Evolutionary conservation across 768 basidiomycete species (phyloP), one percentile per base, ranked within the genome.

Genomic region (Mrakia gelida): DNA sequence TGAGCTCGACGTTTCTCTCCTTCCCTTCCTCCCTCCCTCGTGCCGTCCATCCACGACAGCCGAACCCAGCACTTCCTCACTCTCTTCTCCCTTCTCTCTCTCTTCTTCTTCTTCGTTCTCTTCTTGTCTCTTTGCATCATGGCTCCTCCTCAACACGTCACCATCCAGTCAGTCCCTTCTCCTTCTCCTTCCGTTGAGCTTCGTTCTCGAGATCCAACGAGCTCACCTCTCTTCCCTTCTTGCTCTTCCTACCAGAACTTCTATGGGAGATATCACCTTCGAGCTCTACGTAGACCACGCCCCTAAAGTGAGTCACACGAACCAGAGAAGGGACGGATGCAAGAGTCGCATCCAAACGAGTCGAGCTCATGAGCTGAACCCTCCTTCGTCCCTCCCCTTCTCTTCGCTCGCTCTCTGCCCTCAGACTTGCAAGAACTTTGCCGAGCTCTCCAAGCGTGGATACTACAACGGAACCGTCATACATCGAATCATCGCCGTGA

Each of bases 281-380:
- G 95, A 98, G 85, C 87, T 98, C 32, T 98, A 98, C 86, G 94
- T 91, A 90, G 86, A 92, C 56, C 94, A 97, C 84, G 93, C 95
- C 1, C 95, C 94, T 83, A 88, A 87, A 85, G 88, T 88, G 77
- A 75, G 85, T 81, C 49, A 63, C 49, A 63, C 10, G 18, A n/a
- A 21, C 15, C 26, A n/a, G 43, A 1, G n/a, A 28, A 16, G n/a
- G 61, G 11, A 30, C 71, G 30, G 6, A 10, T 34, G 28, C 23
- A 16, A 23, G 28, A 38, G 38, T 8, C 38, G 38, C 13, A 28
- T 15, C 9, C 11, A 32, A 28, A 10, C 56, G 23, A 28, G 21
- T 16, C 8, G 16, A 28, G 67, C 41, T 30, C 45, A 75, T n/a
- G 38, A 68, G 67, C 41, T 30, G 52, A 75, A 38, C 38, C 75